Evolutionary conservation across 225 moss, liverwort and hornwort species (phyloP).

Genomic region (Bryum argenteum): DNA sequence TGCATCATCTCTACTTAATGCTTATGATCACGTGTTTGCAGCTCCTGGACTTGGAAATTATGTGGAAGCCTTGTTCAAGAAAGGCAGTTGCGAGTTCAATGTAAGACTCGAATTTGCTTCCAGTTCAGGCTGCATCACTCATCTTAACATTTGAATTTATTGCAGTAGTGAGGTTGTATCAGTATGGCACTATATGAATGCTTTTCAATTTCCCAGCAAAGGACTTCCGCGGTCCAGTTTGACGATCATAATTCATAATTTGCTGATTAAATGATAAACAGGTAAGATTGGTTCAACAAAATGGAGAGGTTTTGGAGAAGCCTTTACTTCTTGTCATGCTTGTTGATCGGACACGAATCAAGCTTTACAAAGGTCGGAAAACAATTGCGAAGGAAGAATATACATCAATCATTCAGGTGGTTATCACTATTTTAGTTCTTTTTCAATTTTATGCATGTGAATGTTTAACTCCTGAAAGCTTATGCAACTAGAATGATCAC

Average conservation of each 20-base stretch:
- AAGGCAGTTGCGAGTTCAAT: slow-evolving; percentile 83
- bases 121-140: background rate
- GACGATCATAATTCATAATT: background rate
- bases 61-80: slow-evolving; percentile 83
- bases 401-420: slow-evolving; percentile 60
- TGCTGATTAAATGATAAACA: slow-evolving; percentile 36
- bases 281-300: slow-evolving; percentile 80
- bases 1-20: slow-evolving; percentile 5
- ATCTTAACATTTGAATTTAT: background rate
- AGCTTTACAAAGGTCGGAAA: slow-evolving; percentile 67
- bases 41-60: slow-evolving; percentile 85
- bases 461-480: too few relatives aligned
- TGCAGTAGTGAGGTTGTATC: background rate
- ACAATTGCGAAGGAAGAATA: slow-evolving; percentile 82
- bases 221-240: slow-evolving; percentile 1
- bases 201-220: background rate
- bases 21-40: slow-evolving; percentile 30
- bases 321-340: slow-evolving; percentile 73
- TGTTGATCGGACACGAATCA: slow-evolving; percentile 74
- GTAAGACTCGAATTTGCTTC: slow-evolving; percentile 37
- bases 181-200: background rate
- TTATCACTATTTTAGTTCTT: background rate
- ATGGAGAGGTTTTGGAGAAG: slow-evolving; percentile 79
- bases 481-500: background rate
- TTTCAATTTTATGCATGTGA: too few relatives aligned